Evolutionary conservation across 768 basidiomycete species (phyloP), one percentile per base, ranked within the genome.

Genomic region (Hygrophorus russula): DNA sequence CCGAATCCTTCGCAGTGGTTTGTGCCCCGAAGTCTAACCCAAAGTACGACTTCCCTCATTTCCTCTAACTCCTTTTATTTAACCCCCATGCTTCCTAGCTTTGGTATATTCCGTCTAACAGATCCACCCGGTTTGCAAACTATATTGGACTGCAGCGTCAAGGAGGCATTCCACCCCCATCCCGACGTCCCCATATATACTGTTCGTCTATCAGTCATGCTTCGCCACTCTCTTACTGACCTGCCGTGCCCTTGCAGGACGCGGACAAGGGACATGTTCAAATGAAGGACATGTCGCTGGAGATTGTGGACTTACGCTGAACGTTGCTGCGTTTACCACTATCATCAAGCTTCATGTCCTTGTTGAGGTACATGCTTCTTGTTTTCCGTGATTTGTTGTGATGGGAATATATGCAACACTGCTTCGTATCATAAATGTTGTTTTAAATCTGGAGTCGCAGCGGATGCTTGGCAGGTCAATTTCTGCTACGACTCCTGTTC

Each of bases 1-100:
- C 84, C 0, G 91, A 96, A 56, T 90, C 87, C 0, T 87, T 94
- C 56, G 91, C 91, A 0, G 85, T 94, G 31, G 91, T 96, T 12
- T 92, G 88, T 54, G 87, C 90, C 3, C 91, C 91, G 0, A 76
- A 73, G 37, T 80, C 76, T 1, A 77, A 69, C 14, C 90, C 89
- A 0, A 80, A 74, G 82, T 87, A 60, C 19, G 80, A 28, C 11
- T 4, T 10, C 34, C 13, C n/a, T 15, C 24, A 19, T n/a, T n/a
- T 20, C 17, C 17, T 12, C 11, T 28, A n/a, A 12, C 12, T 17
- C 31, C 12, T 56, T 31, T 27, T 31, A 5, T 36, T 36, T 6
- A 29, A 50, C 28, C 7, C 45, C 36, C 30, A 29, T 39, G 18
- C 31, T 45, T 20, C 19, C 11, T 35, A 85, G 87, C 52, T 88